Conservation (phyloP, 305 asterid species). For the Fraxinus greggii region DNA sequence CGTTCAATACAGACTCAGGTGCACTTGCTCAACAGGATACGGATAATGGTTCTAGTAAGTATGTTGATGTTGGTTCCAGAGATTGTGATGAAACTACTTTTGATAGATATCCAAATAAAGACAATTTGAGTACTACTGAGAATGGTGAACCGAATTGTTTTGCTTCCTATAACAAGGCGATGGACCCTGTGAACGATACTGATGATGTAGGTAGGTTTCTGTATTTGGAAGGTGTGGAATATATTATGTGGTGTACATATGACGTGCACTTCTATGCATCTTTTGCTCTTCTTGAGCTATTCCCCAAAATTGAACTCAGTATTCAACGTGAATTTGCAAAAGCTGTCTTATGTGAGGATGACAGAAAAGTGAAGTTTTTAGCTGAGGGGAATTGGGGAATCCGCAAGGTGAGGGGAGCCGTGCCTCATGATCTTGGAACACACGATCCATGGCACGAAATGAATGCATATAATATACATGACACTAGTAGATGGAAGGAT, state of each 20-base stretch:
- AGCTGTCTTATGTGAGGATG: slow-evolving; percentile 83
- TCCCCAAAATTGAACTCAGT: slow-evolving; percentile 93
- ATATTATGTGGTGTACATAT: slow-evolving; percentile 99
- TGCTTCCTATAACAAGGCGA: slow-evolving; percentile 36
- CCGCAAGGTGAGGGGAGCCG: slow-evolving; percentile 93
- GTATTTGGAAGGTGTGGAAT: slow-evolving; percentile 93
- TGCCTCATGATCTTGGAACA: slow-evolving; percentile 99
- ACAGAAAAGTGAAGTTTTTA: slow-evolving; percentile 70
- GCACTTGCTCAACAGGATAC: slow-evolving; percentile 26
- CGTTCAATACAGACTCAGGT: slow-evolving; percentile 42
- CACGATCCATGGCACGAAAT: slow-evolving; percentile 99
- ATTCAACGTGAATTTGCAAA: slow-evolving; percentile 94
- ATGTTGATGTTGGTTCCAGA: slow-evolving; percentile 9
- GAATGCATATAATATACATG: slow-evolving; percentile 98
- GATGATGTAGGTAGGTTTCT: slow-evolving; percentile 91
- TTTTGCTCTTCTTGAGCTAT: slow-evolving; percentile 91
- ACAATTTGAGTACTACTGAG: slow-evolving; percentile 26
- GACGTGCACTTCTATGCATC: slow-evolving; percentile 99
- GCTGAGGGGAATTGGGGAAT: slow-evolving; percentile 92
- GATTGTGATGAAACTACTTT: not conserved
- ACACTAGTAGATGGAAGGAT: slow-evolving; percentile 96
- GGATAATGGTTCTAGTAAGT: slow-evolving; percentile 30
- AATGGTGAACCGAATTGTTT: slow-evolving; percentile 32
- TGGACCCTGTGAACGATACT: slow-evolving; percentile 34
- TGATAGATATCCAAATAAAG: slow-evolving; percentile 13